Evolutionary conservation across 176 grass and related monocot genomes (phyloP), one percentile per base, ranked within the genome.

Genomic region (Elaeis guineensis): DNA sequence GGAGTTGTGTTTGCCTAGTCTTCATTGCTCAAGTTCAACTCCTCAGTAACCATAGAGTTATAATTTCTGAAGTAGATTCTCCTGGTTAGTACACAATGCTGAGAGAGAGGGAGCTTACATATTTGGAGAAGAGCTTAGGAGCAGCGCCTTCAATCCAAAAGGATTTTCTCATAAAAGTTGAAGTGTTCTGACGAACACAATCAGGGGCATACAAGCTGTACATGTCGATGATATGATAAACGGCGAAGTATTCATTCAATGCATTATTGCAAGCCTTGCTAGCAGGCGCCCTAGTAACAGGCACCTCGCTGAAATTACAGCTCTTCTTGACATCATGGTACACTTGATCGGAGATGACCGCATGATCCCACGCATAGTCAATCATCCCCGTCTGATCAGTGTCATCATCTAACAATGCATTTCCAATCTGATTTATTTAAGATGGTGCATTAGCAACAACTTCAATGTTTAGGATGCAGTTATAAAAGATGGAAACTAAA

Each of bases 381-480:
- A 86, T 50, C 26, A 86, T 75, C 7, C 83, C 78, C 7, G 23
- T 50, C 21, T 74, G 57, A 62, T 78, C 75, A 0, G 70, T 86
- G 29, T 82, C 83, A 1, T 76, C 78, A 17, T 86, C 74, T 66
- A 86, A 66, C 55, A 74, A 81, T 2, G 78, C 74, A 39, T 86
- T 86, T 3, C 83, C 75, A 11, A 86, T 78, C 83, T 86, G 28
- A 66, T 14, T 16, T 4, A 54, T n/a, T 4, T 3, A 2, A 20
- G 2, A n/a, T 5, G 19, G 4, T 19, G 4, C 4, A 3, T 65
- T 16, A 19, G 2, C 14, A 44, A 14, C 35, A 44, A 8, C 35
- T 44, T 44, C 12, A 12, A 44, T 44, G 9, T 44, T 14, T 44
- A 44, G 14, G 11, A 12, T 14, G 11, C 3, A 12, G 11, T 44